These are phyloP conservation scores for Tuber brumale DNA, from an alignment of 495 filamentous ascomycete genomes.

Conservation along the genomic window DNA sequence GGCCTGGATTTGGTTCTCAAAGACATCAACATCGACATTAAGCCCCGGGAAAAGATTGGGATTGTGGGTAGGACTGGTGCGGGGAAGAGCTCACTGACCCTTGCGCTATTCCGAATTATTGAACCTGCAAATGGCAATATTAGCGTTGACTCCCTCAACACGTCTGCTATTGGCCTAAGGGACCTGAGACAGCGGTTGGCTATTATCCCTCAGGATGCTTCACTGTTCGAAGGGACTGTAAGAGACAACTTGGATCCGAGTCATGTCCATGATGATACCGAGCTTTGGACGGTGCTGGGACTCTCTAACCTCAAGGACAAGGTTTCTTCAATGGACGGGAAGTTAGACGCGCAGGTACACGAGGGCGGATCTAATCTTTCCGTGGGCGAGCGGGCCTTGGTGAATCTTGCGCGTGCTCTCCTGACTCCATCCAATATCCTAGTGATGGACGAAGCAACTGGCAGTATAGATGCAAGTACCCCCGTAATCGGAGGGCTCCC, in stretches of 20 bases:
- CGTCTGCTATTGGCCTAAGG: conserved; percentile 79
- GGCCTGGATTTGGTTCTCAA: conserved; percentile 88
- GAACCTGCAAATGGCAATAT: conserved; percentile 75
- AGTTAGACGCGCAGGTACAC: conserved; percentile 80
- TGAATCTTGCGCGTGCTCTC: conserved; percentile 86
- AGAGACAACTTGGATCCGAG: conserved; percentile 95
- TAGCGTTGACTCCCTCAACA: conserved; percentile 81
- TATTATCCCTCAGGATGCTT: conserved; percentile 97
- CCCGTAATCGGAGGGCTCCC: conserved; percentile 73
- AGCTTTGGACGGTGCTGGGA: conserved; percentile 94
- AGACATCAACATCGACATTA: conserved; percentile 83
- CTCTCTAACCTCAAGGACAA: conserved; percentile 92
- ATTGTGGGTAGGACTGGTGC: conserved; percentile 95
- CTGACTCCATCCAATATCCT: conserved; percentile 95
- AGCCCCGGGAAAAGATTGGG: conserved; percentile 94
- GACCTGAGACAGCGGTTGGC: conserved; percentile 86
- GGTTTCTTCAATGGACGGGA: conserved; percentile 77
- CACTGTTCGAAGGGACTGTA: conserved; percentile 92
- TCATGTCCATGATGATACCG: conserved; percentile 92
- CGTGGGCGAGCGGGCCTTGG: conserved; percentile 82
- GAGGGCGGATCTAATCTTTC: conserved; percentile 91
- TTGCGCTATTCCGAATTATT: conserved; percentile 93
- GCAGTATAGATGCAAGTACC: conserved; percentile 65
- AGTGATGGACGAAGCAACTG: conserved; percentile 94
- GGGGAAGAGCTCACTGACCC: conserved; percentile 89